Base-by-base conservation (phyloP, 2,329 filamentous ascomycete genomes). In the Huntiella omanensis region DNA sequence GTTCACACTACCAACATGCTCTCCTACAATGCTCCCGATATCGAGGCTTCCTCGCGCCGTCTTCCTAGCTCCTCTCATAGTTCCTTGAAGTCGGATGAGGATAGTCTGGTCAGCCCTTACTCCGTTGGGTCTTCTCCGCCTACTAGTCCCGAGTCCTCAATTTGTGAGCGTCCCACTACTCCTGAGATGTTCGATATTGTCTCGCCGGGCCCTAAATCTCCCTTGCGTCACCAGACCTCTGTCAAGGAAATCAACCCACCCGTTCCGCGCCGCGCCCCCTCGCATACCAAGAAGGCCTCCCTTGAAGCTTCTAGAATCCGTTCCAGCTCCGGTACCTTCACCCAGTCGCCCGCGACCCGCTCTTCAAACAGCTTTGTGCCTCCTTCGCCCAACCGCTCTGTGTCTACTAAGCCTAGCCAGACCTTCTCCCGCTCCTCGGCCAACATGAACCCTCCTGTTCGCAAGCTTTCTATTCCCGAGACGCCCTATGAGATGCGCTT, bases 1-100 rank as follows among this genome's bases (percentile, higher is more conserved):
- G 69, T 95, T 42, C 92, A 91, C 50, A 94, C 88, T 4, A 96
- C 91, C 54, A 98, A 96, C 63, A 85, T 92, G 73, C 78, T 95
- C 46, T 86, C 85, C 5, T 94, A 94, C 70, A 88, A 88, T 58
- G 87, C 91, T 7, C 88, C 88, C 43, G 82, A 95, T 58, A 77
- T 95, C 51, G 43, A 49, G 2, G 33, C 47, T 28, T 28, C 17
- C 4, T n/a, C 42, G 11, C 66, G 67, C 39, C 69, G 57, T 57
- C 59, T 53, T n/a, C 55, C 58, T n/a, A 65, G 66, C 8, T 73
- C 71, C 35, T 66, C 66, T 57, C 67, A 67, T 55, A 65, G 64
- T 28, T 67, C 70, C 2, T 64, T 61, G 49, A 70, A 71, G 53
- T 81, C 50, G 11, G 75, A 75, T 37, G 77, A 82, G 49, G 83